Percentiles rank a stretch among this genome's conserved stretches.
These are phyloP conservation scores for Ceratocystis ficicola DNA, from an alignment of 2,329 filamentous ascomycete genomes.

Conservation along the genomic window DNA sequence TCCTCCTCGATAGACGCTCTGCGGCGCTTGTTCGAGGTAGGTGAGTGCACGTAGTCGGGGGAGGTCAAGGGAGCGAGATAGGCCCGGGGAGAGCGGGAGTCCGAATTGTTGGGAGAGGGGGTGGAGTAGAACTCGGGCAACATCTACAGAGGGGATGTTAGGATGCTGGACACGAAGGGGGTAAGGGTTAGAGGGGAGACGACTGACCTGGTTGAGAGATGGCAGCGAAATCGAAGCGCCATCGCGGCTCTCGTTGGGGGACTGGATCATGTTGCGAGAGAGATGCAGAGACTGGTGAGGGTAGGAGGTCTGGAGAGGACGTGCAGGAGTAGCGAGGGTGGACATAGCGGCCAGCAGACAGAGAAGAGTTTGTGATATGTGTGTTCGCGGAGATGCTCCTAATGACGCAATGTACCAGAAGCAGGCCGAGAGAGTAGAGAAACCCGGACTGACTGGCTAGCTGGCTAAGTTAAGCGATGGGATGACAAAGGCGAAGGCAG, in stretches of 20 bases:
- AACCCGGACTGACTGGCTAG: neutral
- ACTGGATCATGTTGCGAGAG: slow-evolving; percentile 38
- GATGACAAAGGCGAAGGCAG: neutral
- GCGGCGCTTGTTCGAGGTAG: slow-evolving; percentile 37
- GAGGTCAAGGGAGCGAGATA: slow-evolving; percentile 29
- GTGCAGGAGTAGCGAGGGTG: slow-evolving; percentile 24
- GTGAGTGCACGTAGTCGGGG: slow-evolving; percentile 40
- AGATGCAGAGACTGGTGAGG: slow-evolving; percentile 30
- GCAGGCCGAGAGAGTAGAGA: neutral
- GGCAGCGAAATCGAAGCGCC: slow-evolving; percentile 36
- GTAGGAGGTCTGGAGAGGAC: neutral
- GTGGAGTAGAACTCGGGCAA: slow-evolving; percentile 28
- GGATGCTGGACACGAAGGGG: neutral
- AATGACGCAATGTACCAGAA: neutral
- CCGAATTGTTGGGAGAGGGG: slow-evolving; percentile 29
- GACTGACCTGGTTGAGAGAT: slow-evolving; percentile 41
- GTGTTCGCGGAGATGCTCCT: neutral
- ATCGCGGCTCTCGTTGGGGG: slow-evolving; percentile 32
- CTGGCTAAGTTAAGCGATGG: neutral
- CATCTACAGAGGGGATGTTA: slow-evolving; percentile 25
- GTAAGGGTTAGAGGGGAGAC: neutral
- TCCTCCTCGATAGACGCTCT: slow-evolving; percentile 33
- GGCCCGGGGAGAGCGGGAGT: slow-evolving; percentile 29
- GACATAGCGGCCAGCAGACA: slow-evolving; percentile 30
- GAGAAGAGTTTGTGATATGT: neutral